These are phyloP conservation scores for Ophiosphaerella narmari DNA, from an alignment of 2,329 filamentous ascomycete genomes.

Conservation along the genomic window DNA sequence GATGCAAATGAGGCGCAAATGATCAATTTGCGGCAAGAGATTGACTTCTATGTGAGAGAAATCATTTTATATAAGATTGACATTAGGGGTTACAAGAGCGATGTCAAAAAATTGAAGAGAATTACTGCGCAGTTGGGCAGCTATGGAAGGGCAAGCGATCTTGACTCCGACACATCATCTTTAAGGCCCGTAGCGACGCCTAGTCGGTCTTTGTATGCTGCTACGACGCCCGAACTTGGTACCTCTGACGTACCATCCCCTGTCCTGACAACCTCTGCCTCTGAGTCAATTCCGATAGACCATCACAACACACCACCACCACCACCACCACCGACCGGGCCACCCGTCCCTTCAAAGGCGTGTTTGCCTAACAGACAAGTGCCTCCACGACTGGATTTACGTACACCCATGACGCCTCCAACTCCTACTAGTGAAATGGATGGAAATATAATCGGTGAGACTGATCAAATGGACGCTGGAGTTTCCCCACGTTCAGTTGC, in stretches of 20 bases:
- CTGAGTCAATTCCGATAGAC: constrained; percentile 9
- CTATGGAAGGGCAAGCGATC: constrained; percentile 28
- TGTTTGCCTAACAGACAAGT: constrained; percentile 9
- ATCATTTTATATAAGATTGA: constrained; percentile 57
- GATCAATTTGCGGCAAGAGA: constrained; percentile 44
- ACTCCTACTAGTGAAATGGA: constrained; percentile 16
- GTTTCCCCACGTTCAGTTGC: constrained; percentile 27
- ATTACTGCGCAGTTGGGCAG: constrained; percentile 28
- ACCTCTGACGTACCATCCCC: constrained; percentile 25
- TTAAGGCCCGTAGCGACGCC: constrained; percentile 31
- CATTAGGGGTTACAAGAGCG: constrained; percentile 51
- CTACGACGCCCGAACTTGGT: constrained; percentile 23
- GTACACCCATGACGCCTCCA: constrained; percentile 18
- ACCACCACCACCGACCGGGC: constrained; percentile 14
- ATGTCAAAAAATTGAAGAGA: constrained; percentile 43
- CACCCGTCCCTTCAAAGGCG: constrained; percentile 10
- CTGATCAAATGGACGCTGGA: constrained; percentile 25
- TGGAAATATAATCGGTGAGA: constrained; percentile 16
- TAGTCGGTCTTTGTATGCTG: constrained; percentile 19
- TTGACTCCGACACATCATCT: constrained; percentile 36
- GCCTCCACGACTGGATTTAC: constrained; percentile 11
- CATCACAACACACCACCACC: constrained; percentile 20
- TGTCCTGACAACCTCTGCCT: constrained; percentile 14
- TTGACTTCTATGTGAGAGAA: constrained; percentile 52
- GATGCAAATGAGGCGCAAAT: constrained; percentile 21